A percentile compares a stretch with the other conserved stretches of the same genome.
Conservation (phyloP, 139 green algal genomes). For the Ettlia oleoabundans region DNA sequence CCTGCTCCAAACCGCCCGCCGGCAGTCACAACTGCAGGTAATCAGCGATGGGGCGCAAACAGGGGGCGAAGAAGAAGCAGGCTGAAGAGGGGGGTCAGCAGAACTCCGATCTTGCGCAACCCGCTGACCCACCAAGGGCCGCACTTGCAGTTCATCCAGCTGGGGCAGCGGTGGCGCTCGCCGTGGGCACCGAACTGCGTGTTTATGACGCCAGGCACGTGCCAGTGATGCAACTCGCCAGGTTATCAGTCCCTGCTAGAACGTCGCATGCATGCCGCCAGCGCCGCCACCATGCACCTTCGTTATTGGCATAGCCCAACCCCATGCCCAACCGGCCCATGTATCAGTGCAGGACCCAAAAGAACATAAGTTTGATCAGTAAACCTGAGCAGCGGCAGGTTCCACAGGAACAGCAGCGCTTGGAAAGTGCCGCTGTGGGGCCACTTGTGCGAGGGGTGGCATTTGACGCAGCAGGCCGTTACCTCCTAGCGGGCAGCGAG, state of each 20-base stretch:
- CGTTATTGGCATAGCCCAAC: not conserved
- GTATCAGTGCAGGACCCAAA: not conserved
- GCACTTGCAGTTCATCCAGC: constrained; percentile 26
- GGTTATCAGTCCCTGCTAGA: too few species aligned
- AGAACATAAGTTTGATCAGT: not conserved
- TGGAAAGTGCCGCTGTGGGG: not conserved
- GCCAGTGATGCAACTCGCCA: too few species aligned
- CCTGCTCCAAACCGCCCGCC: too few species aligned
- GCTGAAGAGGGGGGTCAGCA: not conserved
- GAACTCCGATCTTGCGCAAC: not conserved
- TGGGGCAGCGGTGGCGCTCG: constrained; percentile 14
- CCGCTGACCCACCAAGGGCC: constrained; percentile 1
- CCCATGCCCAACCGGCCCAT: too few species aligned
- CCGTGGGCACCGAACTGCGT: constrained; percentile 27
- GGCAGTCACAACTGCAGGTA: too few species aligned
- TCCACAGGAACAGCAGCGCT: not conserved
- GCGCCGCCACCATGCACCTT: not conserved
- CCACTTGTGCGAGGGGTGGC: constrained; percentile 48
- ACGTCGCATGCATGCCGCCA: constrained; percentile 31
- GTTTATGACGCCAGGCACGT: constrained; percentile 29
- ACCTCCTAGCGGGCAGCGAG: constrained; percentile 62
- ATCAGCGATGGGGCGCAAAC: not conserved
- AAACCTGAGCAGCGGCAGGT: not conserved
- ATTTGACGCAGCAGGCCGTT: constrained; percentile 55
- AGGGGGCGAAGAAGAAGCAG: not conserved